Evolutionary conservation across 306 rosid genomes (phyloP).

Genomic region (Rosa chinensis): DNA sequence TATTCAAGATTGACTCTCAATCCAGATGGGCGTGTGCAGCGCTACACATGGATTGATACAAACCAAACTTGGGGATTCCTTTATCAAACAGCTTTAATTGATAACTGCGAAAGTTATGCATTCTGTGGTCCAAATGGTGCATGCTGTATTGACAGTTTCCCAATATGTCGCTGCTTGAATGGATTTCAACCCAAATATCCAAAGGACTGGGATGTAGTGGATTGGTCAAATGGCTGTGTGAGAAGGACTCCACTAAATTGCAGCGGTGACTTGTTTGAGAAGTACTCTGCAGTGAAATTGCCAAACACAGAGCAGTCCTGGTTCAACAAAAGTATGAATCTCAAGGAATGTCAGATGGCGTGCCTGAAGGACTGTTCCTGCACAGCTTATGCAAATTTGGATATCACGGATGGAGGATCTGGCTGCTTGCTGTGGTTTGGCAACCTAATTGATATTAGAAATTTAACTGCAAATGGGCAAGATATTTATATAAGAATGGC

Average conservation of each 20-base stretch:
- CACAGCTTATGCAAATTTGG: constrained; percentile 7
- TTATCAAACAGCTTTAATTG: not conserved
- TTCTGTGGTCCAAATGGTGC: constrained; percentile 11
- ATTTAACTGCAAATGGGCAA: constrained; percentile 30
- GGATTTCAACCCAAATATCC: not conserved
- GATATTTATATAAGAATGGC: constrained; percentile 38
- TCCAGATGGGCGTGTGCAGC: not conserved
- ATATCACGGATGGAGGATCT: constrained; percentile 30
- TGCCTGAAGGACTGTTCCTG: constrained; percentile 13
- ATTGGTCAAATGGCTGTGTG: constrained; percentile 8
- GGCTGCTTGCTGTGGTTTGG: constrained; percentile 53
- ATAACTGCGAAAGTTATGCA: not conserved
- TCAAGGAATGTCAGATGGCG: not conserved
- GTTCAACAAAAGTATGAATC: constrained; percentile 1
- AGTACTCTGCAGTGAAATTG: not conserved
- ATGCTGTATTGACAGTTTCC: not conserved
- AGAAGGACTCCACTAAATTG: not conserved
- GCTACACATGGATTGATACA: not conserved
- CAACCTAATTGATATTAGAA: constrained; percentile 29
- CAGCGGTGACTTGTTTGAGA: not conserved
- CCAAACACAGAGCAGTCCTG: constrained; percentile 11
- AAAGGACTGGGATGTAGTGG: not conserved
- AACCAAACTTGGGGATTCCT: constrained; percentile 1
- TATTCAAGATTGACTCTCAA: not conserved
- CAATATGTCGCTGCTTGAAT: not conserved